A percentile compares a stretch with the other conserved stretches of the same genome.
Conservation (phyloP, 1,139 yeast species). For the Yamadazyma trypodendri region DNA sequence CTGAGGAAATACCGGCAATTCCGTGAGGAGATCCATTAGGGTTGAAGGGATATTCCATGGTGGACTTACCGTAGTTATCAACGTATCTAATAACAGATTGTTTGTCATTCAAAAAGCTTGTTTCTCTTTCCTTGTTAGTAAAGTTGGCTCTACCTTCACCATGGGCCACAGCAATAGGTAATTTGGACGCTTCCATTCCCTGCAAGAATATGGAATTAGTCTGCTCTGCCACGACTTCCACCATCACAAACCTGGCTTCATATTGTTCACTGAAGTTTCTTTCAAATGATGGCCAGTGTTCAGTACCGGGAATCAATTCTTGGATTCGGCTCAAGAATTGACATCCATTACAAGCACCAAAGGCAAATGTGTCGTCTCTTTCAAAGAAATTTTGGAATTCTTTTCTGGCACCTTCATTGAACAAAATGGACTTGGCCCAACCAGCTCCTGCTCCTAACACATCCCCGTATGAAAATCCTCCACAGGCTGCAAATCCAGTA, state of each 20-base stretch:
- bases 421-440: slow-evolving; percentile 97
- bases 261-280: slow-evolving; percentile 91
- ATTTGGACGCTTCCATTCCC: slow-evolving; percentile 86
- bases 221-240: slow-evolving; percentile 61
- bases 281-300: slow-evolving; percentile 95
- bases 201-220: slow-evolving; percentile 72
- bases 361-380: slow-evolving; percentile 91
- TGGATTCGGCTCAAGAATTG: slow-evolving; percentile 91
- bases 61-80: slow-evolving; percentile 84
- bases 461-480: slow-evolving; percentile 99
- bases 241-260: slow-evolving; percentile 93
- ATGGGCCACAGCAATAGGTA: slow-evolving; percentile 98
- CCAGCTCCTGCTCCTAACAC: slow-evolving; percentile 99
- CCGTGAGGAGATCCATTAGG: slow-evolving; percentile 96
- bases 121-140: slow-evolving; percentile 38
- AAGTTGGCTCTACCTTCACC: slow-evolving; percentile 96
- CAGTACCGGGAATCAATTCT: slow-evolving; percentile 90
- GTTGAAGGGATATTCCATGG: slow-evolving; percentile 86
- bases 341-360: slow-evolving; percentile 99
- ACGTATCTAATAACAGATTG: slow-evolving; percentile 69
- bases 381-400: slow-evolving; percentile 83
- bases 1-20: slow-evolving; percentile 87
- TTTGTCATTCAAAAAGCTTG: slow-evolving; percentile 47
- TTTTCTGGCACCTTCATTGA: slow-evolving; percentile 71
- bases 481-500: slow-evolving; percentile 97